These are phyloP conservation scores for Leptographium radiaticola DNA, from an alignment of 2,329 filamentous ascomycete genomes.

Conservation along the genomic window DNA sequence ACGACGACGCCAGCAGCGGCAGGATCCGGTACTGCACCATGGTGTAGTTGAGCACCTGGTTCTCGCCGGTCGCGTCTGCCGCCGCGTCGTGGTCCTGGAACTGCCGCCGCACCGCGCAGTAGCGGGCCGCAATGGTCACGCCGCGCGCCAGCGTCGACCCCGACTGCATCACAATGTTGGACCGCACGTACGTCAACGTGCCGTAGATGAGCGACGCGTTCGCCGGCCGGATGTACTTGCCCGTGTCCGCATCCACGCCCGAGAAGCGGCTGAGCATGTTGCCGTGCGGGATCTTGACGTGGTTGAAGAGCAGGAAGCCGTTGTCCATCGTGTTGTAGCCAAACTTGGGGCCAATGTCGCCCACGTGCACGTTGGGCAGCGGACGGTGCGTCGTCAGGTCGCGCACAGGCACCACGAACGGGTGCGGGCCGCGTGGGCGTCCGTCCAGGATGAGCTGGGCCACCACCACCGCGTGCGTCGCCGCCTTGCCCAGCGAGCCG, in stretches of 20 bases:
- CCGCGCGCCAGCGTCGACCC: constrained; percentile 59
- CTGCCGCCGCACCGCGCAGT: constrained; percentile 61
- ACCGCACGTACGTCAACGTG: constrained; percentile 63
- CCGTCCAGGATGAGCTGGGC: constrained; percentile 59
- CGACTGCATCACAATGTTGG: constrained; percentile 60
- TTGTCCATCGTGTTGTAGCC: constrained; percentile 77
- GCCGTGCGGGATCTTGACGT: constrained; percentile 60
- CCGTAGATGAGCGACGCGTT: constrained; percentile 59
- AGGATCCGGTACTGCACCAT: constrained; percentile 67
- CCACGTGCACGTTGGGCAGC: constrained; percentile 57
- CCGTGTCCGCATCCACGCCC: constrained; percentile 51
- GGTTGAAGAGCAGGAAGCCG: constrained; percentile 64
- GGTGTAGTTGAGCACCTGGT: constrained; percentile 66
- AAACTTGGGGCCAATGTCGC: constrained; percentile 71
- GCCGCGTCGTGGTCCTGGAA: constrained; percentile 47
- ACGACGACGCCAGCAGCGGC: constrained; percentile 59
- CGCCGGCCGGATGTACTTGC: constrained; percentile 53
- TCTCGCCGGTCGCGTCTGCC: constrained; percentile 47
- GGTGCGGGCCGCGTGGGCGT: constrained; percentile 60
- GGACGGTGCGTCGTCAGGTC: constrained; percentile 55
- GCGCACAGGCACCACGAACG: constrained; percentile 67
- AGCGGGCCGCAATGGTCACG: constrained; percentile 65
- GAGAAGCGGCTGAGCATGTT: constrained; percentile 65
- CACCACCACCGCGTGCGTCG: constrained; percentile 69
- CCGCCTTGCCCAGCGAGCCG: constrained; percentile 60